Conservation (phyloP, 306 rosid genomes). For the Vigna nakashimae region DNA sequence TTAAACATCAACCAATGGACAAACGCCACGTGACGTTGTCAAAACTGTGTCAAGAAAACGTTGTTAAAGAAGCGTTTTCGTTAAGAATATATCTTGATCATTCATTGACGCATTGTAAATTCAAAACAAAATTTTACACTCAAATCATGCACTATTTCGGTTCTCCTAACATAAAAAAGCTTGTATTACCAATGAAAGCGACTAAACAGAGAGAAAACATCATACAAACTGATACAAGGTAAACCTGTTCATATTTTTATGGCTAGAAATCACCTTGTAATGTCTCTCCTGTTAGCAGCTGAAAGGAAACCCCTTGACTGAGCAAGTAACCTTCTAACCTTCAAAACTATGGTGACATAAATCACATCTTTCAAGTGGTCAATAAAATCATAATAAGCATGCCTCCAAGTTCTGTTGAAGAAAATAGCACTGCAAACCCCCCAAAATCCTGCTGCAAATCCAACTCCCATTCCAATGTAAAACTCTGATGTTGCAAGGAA, state of each 20-base stretch:
- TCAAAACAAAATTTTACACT: neutral
- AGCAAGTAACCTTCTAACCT: conserved; percentile 21
- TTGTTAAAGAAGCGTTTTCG: no score
- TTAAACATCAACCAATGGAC: no score
- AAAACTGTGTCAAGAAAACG: no score
- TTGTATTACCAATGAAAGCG: neutral
- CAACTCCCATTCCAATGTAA: conserved; percentile 45
- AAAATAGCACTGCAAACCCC: conserved; percentile 41
- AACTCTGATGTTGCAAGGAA: conserved; percentile 21
- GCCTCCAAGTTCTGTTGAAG: conserved; percentile 46
- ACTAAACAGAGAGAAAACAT: neutral
- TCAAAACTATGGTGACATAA: conserved; percentile 26
- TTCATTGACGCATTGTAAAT: neutral
- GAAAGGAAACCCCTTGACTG: neutral
- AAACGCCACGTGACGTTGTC: no score
- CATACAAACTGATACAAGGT: neutral
- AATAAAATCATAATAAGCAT: conserved; percentile 45
- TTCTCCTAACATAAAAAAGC: neutral
- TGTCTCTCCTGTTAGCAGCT: neutral
- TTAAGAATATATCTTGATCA: neutral
- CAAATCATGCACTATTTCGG: neutral
- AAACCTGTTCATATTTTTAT: neutral
- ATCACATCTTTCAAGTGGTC: conserved; percentile 18
- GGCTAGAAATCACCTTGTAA: conserved; percentile 9
- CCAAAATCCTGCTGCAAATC: conserved; percentile 49